Base-by-base conservation (phyloP, 1,284 basidiomycete genomes). In the Baeospora myosura region DNA sequence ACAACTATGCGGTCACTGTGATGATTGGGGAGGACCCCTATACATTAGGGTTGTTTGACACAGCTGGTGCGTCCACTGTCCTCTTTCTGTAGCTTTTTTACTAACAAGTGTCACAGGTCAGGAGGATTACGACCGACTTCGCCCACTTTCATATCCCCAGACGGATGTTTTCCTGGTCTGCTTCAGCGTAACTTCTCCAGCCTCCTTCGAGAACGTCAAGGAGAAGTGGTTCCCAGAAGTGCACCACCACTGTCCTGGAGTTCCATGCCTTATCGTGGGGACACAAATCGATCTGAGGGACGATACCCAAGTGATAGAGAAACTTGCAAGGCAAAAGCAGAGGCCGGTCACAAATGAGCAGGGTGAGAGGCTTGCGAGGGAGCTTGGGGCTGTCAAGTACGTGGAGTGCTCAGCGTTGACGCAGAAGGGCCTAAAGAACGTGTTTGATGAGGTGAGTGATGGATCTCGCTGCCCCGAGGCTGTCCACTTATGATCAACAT, bases 151-250 rank as follows among this genome's bases (percentile, higher is more conserved):
- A 60, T 99, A 99, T 74, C 95, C 95, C 20, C 95, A 98, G 72
- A 99, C 95, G 51, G 96, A 99, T 60, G 95, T 98, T 44, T 98
- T 99, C 77, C 78, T 99, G 44, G 94, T 99, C 54, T 99, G 95
- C 71, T 99, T 98, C 74, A 95, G 90, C 59, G 96, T 99, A 52
- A 97, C 94, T 24, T 95, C 90, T 18, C 96, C 95, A 4, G 94
- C 96, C 28, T 97, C 93, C 41, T 99, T 97, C 61, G 95, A 99
- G 68, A 98, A 99, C 85, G 95, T 99, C 57, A 98, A 96, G 77
- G 95, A 98, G 70, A 99, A 99, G 66, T 99, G 95, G 95, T 97
- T 98, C 78, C 96, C 95, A 21, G 96, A 99, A 71, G 95, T 98
- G 40, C 93, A 94, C 64, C 95, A 98, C 66, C 95, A 99, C 64